These are phyloP conservation scores for Novymonas esmeraldas DNA, from an alignment of 208 protist species.

Conservation along the genomic window DNA sequence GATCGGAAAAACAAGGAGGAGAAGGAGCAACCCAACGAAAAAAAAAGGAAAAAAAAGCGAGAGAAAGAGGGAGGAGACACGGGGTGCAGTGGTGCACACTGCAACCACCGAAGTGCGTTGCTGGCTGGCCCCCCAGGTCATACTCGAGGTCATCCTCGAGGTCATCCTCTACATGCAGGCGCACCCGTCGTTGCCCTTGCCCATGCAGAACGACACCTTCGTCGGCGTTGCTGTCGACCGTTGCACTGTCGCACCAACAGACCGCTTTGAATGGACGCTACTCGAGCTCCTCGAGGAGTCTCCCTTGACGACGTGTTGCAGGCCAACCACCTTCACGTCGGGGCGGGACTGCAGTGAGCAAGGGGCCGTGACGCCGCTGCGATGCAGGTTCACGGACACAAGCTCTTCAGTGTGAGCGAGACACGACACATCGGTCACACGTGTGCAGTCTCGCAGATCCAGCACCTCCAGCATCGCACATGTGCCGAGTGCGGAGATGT, in stretches of 20 bases:
- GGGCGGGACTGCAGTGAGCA: conserved; percentile 7
- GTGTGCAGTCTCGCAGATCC: conserved; percentile 10
- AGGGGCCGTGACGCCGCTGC: conserved; percentile 7
- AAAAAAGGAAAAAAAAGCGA: neutral
- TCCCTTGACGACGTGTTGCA: neutral
- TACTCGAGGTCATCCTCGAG: too few species aligned
- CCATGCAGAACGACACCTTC: too few species aligned
- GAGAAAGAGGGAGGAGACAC: too few species aligned
- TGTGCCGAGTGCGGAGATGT: conserved; percentile 1
- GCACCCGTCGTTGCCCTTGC: too few species aligned
- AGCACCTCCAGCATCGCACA: conserved; percentile 14
- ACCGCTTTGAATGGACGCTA: neutral
- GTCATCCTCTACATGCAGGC: too few species aligned
- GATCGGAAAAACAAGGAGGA: too few species aligned
- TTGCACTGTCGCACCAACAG: neutral
- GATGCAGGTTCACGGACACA: conserved; percentile 3
- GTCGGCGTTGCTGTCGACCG: too few species aligned
- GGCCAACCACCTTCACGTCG: conserved; percentile 6
- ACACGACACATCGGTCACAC: conserved; percentile 13
- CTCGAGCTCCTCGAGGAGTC: neutral
- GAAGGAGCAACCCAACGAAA: too few species aligned
- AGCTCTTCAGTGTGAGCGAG: conserved; percentile 3
- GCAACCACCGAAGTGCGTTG: neutral
- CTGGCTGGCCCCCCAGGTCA: too few species aligned
- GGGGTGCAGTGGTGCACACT: neutral